Evolutionary conservation across 306 rosid genomes (phyloP).

Genomic region (Purshia tridentata): DNA sequence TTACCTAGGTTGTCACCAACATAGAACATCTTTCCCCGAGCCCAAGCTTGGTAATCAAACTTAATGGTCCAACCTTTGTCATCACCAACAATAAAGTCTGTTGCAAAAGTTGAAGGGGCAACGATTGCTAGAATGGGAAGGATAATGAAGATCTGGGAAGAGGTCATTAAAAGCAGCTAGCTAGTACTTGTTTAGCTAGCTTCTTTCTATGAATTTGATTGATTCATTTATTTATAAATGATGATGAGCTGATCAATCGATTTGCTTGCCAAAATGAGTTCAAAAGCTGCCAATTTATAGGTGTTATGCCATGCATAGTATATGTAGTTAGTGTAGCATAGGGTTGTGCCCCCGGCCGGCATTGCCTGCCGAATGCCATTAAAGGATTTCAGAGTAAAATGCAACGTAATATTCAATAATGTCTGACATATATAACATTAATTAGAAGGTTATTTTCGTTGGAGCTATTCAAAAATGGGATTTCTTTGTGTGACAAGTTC

Average conservation of each 20-base stretch:
- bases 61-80: conserved; percentile 30
- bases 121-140: conserved; percentile 19
- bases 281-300: background rate
- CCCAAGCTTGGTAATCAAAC: conserved; percentile 34
- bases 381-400: background rate
- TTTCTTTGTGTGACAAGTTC: background rate
- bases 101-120: conserved; percentile 22
- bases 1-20: conserved; percentile 44
- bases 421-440: background rate
- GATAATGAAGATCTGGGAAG: conserved; percentile 4
- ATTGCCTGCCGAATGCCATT: background rate
- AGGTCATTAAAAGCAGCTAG: conserved; percentile 18
- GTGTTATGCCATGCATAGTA: no score
- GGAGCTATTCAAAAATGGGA: background rate
- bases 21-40: conserved; percentile 29
- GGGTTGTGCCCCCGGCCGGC: conserved; percentile 5
- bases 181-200: background rate
- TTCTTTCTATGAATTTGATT: background rate
- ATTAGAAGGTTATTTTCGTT: background rate
- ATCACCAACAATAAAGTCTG: conserved; percentile 32
- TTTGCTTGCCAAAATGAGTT: background rate
- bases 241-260: background rate
- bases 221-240: no score
- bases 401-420: background rate
- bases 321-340: background rate